Conservation (phyloP, 2,329 filamentous ascomycete species). For the Pseudogymnoascus sp. region DNA sequence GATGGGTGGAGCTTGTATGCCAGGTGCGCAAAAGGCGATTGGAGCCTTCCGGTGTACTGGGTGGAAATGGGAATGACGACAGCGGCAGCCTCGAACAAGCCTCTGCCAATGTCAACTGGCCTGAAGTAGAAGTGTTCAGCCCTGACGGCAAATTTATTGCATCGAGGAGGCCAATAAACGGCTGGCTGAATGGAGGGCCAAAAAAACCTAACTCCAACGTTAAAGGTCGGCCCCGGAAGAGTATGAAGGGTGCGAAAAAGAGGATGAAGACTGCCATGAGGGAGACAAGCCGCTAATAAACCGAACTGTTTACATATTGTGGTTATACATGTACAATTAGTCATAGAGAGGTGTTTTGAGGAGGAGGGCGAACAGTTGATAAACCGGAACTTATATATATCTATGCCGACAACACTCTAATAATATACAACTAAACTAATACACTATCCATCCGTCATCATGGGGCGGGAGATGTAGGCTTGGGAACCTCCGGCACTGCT, state of each 20-base stretch:
- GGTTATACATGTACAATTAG: conserved; percentile 3
- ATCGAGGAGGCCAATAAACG: conserved; percentile 59
- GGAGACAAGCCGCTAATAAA: background rate
- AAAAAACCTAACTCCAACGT: conserved; percentile 46
- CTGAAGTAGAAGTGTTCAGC: conserved; percentile 74
- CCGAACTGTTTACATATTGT: background rate
- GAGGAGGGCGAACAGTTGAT: background rate
- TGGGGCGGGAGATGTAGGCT: background rate
- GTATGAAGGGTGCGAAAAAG: conserved; percentile 59
- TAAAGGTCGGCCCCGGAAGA: conserved; percentile 53
- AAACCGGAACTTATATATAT: background rate
- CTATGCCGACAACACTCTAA: background rate
- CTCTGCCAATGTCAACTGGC: conserved; percentile 41
- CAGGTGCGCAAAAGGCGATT: conserved; percentile 62
- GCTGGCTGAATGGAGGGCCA: conserved; percentile 51
- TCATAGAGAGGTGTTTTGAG: background rate
- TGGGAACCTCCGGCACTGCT: background rate
- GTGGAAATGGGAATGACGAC: conserved; percentile 9
- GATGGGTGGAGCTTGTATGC: conserved; percentile 82
- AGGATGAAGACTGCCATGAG: background rate
- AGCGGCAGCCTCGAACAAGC: conserved; percentile 13
- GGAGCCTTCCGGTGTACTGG: conserved; percentile 23
- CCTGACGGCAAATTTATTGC: conserved; percentile 77
- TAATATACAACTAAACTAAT: conserved; percentile 6
- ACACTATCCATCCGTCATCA: background rate